A percentile compares a stretch with the other conserved stretches of the same genome.
Evolutionary conservation across 345 rosid species (phyloP).

Genomic region (Gossypium longicalyx): DNA sequence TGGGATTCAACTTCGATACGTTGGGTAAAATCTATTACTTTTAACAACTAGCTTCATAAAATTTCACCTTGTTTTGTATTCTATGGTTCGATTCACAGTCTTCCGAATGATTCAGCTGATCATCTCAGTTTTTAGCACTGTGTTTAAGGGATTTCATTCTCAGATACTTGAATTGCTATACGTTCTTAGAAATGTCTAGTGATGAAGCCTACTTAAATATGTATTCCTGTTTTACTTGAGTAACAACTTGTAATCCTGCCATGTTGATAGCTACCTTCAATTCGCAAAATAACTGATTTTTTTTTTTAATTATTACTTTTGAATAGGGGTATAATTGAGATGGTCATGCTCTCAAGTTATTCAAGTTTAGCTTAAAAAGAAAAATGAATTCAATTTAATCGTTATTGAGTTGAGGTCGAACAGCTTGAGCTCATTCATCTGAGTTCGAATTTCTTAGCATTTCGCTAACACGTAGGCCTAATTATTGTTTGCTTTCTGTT

Average conservation of each 20-base stretch:
- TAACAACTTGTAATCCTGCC: background rate
- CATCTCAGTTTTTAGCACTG: background rate
- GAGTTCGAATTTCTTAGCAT: no score
- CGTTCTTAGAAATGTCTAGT: background rate
- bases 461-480: no score
- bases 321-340: no score
- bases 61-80: background rate
- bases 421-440: no score
- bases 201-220: background rate
- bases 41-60: background rate
- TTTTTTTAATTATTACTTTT: no score
- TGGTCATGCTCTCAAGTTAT: no score
- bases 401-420: no score
- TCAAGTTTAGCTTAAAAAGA: no score
- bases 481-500: no score
- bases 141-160: background rate
- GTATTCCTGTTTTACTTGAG: background rate
- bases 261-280: slow-evolving; percentile 1
- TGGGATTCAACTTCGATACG: background rate
- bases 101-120: background rate
- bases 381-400: no score
- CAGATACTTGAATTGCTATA: background rate
- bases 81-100: background rate
- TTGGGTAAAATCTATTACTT: background rate
- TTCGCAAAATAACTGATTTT: background rate